Base-by-base conservation (phyloP, 345 rosid genomes). In the Ailanthus altissimus region DNA sequence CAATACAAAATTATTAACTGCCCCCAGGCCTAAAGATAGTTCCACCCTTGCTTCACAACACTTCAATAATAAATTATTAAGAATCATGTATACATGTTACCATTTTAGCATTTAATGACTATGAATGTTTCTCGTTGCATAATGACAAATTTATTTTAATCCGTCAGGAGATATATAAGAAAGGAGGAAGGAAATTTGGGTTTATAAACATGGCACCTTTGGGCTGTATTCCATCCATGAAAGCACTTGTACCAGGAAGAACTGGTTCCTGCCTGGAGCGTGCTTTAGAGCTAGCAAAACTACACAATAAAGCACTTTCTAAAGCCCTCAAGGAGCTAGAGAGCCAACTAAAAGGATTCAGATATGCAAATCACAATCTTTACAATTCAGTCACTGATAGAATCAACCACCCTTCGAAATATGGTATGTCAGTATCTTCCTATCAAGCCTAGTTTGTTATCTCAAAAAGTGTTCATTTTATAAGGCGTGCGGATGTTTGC, bases 331-430 rank as follows among this genome's bases (percentile, higher is more conserved):
- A 66, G 12, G 58, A 76, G 20, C 67, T 80, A 6, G 57, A 80
- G 49, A 66, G 5, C 13, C 45, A 66, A 25, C 74, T 85, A 1
- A 26, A 7, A 63, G 84, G 85, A 56, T 75, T 82, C 68, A 70
- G 50, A 26, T 84, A 72, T 54, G 67, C 82, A 10, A 20, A 53
- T 26, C 73, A 80, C 18, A 78, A 86, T 73, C 60, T 26, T 15
- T 80, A 77, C 49, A 67, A 60, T 7, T 9, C 78, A 10, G 0
- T 8, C 6, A 18, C 4, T 4, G 64, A 80, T 20, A 80, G 85
- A 70, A 65, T 82, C 8, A 65, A 69, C 26, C 15, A 83, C 53
- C 86, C 86, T 67, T 72, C 75, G 18, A 82, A 66, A 57, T 84
- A 75, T 70, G 86, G 86, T 80, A 78, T n/a, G 4, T 42, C 2